Evolutionary conservation across 768 basidiomycete genomes (phyloP).

Genomic region (Kwoniella europaea): DNA sequence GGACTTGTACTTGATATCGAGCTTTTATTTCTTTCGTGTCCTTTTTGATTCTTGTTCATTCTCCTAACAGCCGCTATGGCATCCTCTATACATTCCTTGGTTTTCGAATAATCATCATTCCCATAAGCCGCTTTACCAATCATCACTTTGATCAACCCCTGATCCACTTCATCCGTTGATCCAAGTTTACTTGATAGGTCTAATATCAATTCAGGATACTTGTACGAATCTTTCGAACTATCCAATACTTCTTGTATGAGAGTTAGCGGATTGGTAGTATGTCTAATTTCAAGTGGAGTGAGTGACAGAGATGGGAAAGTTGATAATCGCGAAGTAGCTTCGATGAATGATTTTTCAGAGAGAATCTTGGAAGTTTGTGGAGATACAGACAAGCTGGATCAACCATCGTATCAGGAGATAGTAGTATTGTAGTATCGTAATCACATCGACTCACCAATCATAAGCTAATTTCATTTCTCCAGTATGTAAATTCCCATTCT

Average conservation of each 20-base stretch:
- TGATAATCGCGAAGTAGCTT: conserved; percentile 93
- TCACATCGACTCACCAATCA: conserved; percentile 71
- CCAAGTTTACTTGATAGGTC: conserved; percentile 90
- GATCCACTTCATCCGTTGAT: conserved; percentile 65
- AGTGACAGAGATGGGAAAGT: conserved; percentile 75
- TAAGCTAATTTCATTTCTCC: conserved; percentile 98
- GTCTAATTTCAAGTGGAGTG: conserved; percentile 88
- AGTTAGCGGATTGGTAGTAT: conserved; percentile 84
- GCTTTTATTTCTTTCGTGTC: conserved; percentile 7
- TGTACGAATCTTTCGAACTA: conserved; percentile 83
- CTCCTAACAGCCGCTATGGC: conserved; percentile 65
- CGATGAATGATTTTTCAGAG: conserved; percentile 87
- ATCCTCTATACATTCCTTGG: conserved; percentile 71
- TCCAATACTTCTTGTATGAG: conserved; percentile 86
- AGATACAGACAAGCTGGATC: conserved; percentile 74
- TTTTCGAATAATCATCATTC: conserved; percentile 75
- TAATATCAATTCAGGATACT: conserved; percentile 87
- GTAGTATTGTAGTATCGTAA: too few species aligned
- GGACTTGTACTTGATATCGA: not conserved
- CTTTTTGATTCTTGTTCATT: not conserved
- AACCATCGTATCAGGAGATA: too few species aligned
- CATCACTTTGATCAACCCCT: conserved; percentile 78
- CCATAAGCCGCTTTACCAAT: conserved; percentile 84
- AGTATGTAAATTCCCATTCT: conserved; percentile 83
- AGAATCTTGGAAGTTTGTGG: conserved; percentile 67